Evolutionary conservation across 2,329 filamentous ascomycete species (phyloP).

Genomic region (Basipetospora chlamydospora): DNA sequence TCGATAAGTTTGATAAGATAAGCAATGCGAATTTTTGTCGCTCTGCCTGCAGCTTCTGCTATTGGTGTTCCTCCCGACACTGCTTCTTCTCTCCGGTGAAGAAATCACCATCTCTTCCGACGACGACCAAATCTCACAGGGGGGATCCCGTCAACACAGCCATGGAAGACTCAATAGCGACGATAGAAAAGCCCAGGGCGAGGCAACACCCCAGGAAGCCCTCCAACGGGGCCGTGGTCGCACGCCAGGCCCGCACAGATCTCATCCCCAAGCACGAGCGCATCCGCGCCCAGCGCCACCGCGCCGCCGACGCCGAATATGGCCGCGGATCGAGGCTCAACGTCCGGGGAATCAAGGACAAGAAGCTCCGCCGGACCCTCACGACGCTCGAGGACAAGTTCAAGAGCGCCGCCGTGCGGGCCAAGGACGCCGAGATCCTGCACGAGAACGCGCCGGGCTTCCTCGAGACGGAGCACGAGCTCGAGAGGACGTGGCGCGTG

Average conservation of each 20-base stretch:
- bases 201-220: constrained; percentile 18
- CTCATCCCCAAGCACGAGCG: constrained; percentile 36
- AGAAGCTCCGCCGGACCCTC: constrained; percentile 74
- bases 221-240: constrained; percentile 37
- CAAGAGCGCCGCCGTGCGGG: constrained; percentile 63
- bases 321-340: constrained; percentile 69
- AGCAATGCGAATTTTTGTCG: constrained; percentile 3
- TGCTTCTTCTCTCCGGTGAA: no score
- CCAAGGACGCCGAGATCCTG: constrained; percentile 90
- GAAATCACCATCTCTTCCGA: not conserved
- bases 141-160: no score
- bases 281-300: constrained; percentile 34
- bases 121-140: constrained; percentile 5
- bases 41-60: not conserved
- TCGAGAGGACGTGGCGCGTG: constrained; percentile 87
- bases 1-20: constrained; percentile 9
- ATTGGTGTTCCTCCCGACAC: no score
- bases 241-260: constrained; percentile 34
- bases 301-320: constrained; percentile 60
- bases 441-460: constrained; percentile 78
- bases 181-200: constrained; percentile 19
- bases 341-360: constrained; percentile 64
- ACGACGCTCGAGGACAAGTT: constrained; percentile 69
- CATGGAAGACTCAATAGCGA: constrained; percentile 18
- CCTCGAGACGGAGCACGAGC: constrained; percentile 71